Percentiles rank a stretch among this genome's conserved stretches.
Evolutionary conservation across 1,284 basidiomycete genomes (phyloP).

Genomic region (Ceratobasidium sp.): DNA sequence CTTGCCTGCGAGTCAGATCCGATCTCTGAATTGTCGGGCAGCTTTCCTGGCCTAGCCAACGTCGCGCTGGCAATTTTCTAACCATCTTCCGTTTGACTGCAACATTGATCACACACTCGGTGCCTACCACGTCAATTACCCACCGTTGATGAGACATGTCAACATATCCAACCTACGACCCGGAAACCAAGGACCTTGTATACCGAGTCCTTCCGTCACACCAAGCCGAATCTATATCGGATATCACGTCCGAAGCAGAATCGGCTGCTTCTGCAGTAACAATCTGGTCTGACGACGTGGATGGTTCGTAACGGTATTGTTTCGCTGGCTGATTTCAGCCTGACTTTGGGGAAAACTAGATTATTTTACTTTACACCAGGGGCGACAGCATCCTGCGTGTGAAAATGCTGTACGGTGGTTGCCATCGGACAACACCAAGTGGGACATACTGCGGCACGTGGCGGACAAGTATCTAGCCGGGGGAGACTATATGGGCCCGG

Average conservation of each 20-base stretch:
- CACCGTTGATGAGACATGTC: too few relatives aligned
- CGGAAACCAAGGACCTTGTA: background rate
- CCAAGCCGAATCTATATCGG: too few relatives aligned
- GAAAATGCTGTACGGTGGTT: background rate
- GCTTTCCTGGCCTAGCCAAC: too few relatives aligned
- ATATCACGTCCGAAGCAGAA: too few relatives aligned
- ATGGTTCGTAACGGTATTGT: background rate
- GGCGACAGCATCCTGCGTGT: constrained; percentile 2
- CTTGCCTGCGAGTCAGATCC: too few relatives aligned
- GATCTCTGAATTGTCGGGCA: too few relatives aligned
- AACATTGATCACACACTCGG: too few relatives aligned
- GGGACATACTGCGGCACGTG: background rate
- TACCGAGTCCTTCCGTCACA: too few relatives aligned
- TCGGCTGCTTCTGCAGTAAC: background rate
- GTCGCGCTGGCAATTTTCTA: too few relatives aligned
- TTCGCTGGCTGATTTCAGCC: background rate
- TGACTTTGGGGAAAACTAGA: background rate
- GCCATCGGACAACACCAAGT: constrained; percentile 14
- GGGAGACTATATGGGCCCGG: constrained; percentile 3
- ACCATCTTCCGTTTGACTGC: too few relatives aligned
- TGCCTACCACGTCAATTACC: too few relatives aligned
- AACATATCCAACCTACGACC: background rate
- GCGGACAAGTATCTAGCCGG: background rate
- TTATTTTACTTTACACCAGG: constrained; percentile 11
- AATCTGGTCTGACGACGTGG: background rate